Evolutionary conservation across 225 moss, liverwort and hornwort species (phyloP).

Genomic region (Polytrichum commune): DNA sequence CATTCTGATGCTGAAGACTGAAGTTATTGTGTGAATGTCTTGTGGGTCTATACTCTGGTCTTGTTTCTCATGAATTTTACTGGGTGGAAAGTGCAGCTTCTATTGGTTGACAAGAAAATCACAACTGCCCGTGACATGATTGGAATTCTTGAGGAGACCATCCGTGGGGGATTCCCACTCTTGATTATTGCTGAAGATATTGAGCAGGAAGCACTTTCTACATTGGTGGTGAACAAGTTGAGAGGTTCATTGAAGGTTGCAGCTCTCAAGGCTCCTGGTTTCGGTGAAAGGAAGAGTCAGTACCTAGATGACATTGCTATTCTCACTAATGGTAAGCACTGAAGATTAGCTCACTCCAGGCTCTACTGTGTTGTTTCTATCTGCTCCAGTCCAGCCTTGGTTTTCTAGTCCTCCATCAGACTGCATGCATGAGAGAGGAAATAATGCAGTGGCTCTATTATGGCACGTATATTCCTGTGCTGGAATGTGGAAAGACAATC

Average conservation of each 20-base stretch:
- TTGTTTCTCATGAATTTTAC: not conserved
- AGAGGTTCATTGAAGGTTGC: slow-evolving; percentile 87
- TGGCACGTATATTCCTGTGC: too few relatives aligned
- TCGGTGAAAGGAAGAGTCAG: slow-evolving; percentile 96
- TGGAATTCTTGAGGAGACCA: slow-evolving; percentile 91
- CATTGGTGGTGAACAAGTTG: slow-evolving; percentile 90
- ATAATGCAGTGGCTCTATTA: too few relatives aligned
- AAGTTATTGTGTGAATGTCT: too few relatives aligned
- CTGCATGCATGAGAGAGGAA: too few relatives aligned
- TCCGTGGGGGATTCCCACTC: slow-evolving; percentile 92
- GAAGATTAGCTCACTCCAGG: too few relatives aligned
- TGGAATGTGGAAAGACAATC: too few relatives aligned
- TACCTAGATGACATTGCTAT: slow-evolving; percentile 92
- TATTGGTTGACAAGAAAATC: slow-evolving; percentile 96
- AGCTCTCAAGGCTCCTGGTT: slow-evolving; percentile 92
- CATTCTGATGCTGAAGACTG: too few relatives aligned
- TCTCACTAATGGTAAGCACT: slow-evolving; percentile 53
- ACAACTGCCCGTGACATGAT: slow-evolving; percentile 95
- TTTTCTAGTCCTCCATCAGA: too few relatives aligned
- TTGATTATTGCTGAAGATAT: slow-evolving; percentile 92
- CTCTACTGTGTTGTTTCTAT: too few relatives aligned
- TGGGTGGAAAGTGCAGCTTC: slow-evolving; percentile 46
- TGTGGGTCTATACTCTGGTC: too few relatives aligned
- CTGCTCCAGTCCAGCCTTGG: too few relatives aligned
- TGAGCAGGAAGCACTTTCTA: slow-evolving; percentile 95